Evolutionary conservation across 2,329 filamentous ascomycete species (phyloP).

Genomic region (Samsoniella hepiali): DNA sequence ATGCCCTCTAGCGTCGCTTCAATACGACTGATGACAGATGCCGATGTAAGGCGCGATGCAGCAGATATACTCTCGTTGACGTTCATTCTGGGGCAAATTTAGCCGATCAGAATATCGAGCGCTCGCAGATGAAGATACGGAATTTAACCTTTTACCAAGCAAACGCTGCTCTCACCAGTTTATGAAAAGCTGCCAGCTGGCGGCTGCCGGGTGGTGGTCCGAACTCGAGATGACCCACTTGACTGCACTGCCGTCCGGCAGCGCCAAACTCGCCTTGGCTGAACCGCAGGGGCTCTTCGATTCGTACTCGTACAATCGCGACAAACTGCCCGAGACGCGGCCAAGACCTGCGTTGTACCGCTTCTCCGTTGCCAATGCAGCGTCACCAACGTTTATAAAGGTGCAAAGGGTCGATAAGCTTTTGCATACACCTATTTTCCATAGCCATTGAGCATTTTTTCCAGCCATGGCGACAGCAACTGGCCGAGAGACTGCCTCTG

Average conservation of each 20-base stretch:
- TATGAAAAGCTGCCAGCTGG: neutral
- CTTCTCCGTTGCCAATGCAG: constrained; percentile 7
- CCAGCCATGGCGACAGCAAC: constrained; percentile 30
- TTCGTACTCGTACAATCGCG: constrained; percentile 12
- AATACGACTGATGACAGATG: constrained; percentile 33
- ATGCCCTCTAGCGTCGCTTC: constrained; percentile 34
- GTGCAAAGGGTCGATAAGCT: neutral
- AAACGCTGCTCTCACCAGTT: neutral
- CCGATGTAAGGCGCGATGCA: constrained; percentile 14
- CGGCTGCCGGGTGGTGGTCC: constrained; percentile 3
- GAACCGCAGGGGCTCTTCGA: neutral
- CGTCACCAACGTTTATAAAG: constrained; percentile 11
- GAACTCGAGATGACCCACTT: constrained; percentile 18
- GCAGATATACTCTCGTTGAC: neutral
- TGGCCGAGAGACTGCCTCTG: constrained; percentile 32
- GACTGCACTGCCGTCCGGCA: neutral
- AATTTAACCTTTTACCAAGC: neutral
- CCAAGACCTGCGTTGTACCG: constrained; percentile 7
- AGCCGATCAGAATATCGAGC: neutral
- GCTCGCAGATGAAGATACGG: neutral
- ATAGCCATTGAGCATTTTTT: neutral
- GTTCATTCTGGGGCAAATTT: neutral
- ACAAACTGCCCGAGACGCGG: neutral
- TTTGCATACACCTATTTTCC: no score
- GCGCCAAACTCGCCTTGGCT: neutral